These are phyloP conservation scores for Candida corydali DNA, from an alignment of 805 yeast genomes.

Conservation along the genomic window DNA sequence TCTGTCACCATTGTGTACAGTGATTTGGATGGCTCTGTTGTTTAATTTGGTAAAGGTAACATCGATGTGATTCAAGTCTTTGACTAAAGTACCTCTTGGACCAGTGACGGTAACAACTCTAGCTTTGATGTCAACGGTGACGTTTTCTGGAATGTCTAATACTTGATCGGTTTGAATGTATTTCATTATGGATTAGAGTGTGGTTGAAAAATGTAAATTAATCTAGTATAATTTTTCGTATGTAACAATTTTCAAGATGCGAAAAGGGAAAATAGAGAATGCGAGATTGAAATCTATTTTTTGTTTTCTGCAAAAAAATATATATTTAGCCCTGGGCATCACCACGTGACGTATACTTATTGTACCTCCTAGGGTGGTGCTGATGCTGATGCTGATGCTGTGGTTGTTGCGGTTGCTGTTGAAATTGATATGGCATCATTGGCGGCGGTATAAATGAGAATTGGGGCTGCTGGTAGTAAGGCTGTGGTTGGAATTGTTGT, in stretches of 20 bases:
- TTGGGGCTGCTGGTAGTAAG: slow-evolving; percentile 1
- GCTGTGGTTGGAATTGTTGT: slow-evolving; percentile 23
- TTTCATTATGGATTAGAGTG: slow-evolving; percentile 45
- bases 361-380: not conserved
- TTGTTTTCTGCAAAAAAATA: too few species aligned
- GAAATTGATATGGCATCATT: slow-evolving; percentile 3
- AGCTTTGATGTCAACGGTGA: slow-evolving; percentile 85
- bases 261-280: not conserved
- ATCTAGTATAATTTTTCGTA: not conserved
- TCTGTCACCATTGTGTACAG: slow-evolving; percentile 98
- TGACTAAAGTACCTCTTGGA: slow-evolving; percentile 93
- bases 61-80: slow-evolving; percentile 91
- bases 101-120: slow-evolving; percentile 88
- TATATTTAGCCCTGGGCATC: not conserved
- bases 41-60: slow-evolving; percentile 83
- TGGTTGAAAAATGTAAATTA: not conserved
- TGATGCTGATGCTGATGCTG: not conserved
- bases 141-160: slow-evolving; percentile 88
- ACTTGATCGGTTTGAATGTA: slow-evolving; percentile 83
- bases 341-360: slow-evolving; percentile 1
- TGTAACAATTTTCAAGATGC: too few species aligned
- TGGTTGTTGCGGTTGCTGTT: not conserved
- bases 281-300: not conserved
- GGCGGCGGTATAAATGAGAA: slow-evolving; percentile 3
- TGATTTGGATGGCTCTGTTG: slow-evolving; percentile 73